These are phyloP conservation scores for Emydomyces testavorans DNA, from an alignment of 2,329 filamentous ascomycete species.

Conservation along the genomic window DNA sequence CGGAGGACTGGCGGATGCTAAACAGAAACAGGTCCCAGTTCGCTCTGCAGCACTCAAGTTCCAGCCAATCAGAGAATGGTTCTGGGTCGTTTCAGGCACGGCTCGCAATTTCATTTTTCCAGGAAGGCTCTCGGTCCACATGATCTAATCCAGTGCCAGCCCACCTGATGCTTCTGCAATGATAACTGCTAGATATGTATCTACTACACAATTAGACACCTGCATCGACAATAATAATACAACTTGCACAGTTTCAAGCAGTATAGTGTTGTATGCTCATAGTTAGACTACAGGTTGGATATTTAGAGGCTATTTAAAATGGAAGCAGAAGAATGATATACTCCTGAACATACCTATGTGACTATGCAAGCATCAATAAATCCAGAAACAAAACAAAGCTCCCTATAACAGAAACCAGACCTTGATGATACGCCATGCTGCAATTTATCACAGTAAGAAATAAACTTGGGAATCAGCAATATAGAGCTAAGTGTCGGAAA, in stretches of 20 bases:
- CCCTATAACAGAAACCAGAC: background rate
- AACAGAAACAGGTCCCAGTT: conserved; percentile 2
- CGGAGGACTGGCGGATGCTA: background rate
- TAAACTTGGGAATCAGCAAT: conserved; percentile 1
- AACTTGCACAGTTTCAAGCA: too few species aligned
- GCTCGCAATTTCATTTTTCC: background rate
- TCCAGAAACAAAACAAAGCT: background rate
- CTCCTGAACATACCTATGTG: background rate
- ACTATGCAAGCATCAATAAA: conserved; percentile 1
- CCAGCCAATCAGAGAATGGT: background rate
- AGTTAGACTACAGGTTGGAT: too few species aligned
- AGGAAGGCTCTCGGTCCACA: background rate
- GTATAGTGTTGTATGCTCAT: too few species aligned
- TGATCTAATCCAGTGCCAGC: too few species aligned
- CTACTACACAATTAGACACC: too few species aligned
- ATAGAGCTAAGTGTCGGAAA: too few species aligned
- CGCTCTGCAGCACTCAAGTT: background rate
- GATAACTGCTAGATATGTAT: too few species aligned
- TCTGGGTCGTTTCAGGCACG: background rate
- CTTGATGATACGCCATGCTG: conserved; percentile 7
- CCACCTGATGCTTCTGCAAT: too few species aligned
- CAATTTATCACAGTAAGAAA: conserved; percentile 11
- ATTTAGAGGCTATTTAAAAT: too few species aligned
- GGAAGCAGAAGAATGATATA: background rate
- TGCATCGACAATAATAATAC: too few species aligned